These are phyloP conservation scores for Penicillium capsulatum DNA, from an alignment of 2,329 filamentous ascomycete species.

Conservation along the genomic window DNA sequence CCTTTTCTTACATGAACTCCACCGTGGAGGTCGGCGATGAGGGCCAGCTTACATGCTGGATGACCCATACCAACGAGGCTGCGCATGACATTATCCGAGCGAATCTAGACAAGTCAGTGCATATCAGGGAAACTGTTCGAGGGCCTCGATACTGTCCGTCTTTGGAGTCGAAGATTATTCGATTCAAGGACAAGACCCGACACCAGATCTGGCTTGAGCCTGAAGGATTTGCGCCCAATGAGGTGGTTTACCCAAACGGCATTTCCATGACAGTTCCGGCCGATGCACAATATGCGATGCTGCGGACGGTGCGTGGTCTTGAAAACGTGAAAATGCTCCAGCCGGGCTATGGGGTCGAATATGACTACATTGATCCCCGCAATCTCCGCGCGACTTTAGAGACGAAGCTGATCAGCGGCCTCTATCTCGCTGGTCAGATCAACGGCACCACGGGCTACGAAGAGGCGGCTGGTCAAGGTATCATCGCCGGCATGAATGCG, in stretches of 20 bases:
- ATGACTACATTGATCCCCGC: slow-evolving; percentile 95
- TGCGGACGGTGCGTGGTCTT: slow-evolving; percentile 83
- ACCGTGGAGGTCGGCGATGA: slow-evolving; percentile 64
- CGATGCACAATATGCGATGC: slow-evolving; percentile 75
- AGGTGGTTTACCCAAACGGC: slow-evolving; percentile 92
- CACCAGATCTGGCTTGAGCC: slow-evolving; percentile 98
- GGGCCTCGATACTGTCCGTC: slow-evolving; percentile 95
- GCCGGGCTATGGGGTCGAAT: slow-evolving; percentile 94
- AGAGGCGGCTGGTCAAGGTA: slow-evolving; percentile 89
- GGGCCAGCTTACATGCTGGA: slow-evolving; percentile 79
- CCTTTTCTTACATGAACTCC: slow-evolving; percentile 87
- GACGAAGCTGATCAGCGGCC: slow-evolving; percentile 82
- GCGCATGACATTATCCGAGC: slow-evolving; percentile 79
- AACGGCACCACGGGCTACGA: slow-evolving; percentile 98
- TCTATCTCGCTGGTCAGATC: slow-evolving; percentile 93
- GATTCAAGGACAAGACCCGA: slow-evolving; percentile 71
- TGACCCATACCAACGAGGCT: slow-evolving; percentile 77
- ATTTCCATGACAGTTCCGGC: slow-evolving; percentile 94
- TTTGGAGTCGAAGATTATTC: slow-evolving; percentile 86
- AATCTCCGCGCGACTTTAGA: slow-evolving; percentile 84
- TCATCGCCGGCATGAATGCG: slow-evolving; percentile 90
- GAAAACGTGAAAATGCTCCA: slow-evolving; percentile 90
- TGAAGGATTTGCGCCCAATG: slow-evolving; percentile 78
- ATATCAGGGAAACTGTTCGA: slow-evolving; percentile 91
- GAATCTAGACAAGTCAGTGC: slow-evolving; percentile 93